phyloP scores from a whole-genome alignment of 1,284 basidiomycete genomes.

The Cryptococcus deneoformans region DNA sequence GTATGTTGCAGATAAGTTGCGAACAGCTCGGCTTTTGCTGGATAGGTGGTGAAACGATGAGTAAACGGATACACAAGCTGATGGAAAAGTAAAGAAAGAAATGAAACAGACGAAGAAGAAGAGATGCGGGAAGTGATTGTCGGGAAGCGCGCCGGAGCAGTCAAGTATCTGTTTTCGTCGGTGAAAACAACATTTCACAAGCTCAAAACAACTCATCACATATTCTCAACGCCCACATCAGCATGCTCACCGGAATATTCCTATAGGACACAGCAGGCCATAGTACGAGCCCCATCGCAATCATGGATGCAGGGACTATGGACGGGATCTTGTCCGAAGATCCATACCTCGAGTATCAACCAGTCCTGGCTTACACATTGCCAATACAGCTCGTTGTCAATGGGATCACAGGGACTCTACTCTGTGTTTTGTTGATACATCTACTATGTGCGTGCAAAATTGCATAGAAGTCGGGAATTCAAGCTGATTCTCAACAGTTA shows the following conservation, averaged over 20 bases:
- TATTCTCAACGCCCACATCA: neutral
- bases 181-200: neutral
- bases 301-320: neutral
- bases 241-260: neutral
- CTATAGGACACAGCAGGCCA: neutral
- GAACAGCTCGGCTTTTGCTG: neutral
- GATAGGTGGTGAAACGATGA: neutral
- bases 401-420: conserved; percentile 82
- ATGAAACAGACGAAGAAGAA: neutral
- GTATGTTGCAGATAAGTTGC: no score
- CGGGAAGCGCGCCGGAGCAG: neutral
- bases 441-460: conserved; percentile 59
- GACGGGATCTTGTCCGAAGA: conserved; percentile 39
- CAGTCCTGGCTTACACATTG: conserved; percentile 76
- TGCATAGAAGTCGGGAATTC: no score
- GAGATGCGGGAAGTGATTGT: neutral
- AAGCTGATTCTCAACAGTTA: conserved; percentile 53
- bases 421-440: conserved; percentile 84
- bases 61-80: neutral
- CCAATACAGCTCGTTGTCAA: conserved; percentile 87
- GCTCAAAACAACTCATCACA: neutral
- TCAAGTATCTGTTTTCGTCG: neutral
- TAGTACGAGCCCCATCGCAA: neutral
- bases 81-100: neutral
- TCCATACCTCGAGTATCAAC: conserved; percentile 72